phyloP scores from a whole-genome alignment of 2,329 filamentous ascomycete genomes.

The Pestalotiopsis fici region DNA sequence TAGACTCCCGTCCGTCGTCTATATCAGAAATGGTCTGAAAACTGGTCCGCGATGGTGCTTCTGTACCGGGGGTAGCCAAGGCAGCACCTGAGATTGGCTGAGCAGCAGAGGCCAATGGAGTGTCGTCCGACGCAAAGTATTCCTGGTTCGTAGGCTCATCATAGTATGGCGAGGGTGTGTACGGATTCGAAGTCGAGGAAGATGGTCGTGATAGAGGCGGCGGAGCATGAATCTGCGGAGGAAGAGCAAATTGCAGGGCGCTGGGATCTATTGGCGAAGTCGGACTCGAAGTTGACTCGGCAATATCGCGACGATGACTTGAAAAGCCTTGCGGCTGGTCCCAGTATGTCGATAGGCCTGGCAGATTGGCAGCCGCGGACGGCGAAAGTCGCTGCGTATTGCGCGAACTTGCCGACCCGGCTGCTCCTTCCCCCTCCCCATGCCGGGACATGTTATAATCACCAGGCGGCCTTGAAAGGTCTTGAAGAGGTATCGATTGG shows the following conservation, averaged over 20 bases:
- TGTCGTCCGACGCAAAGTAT: slow-evolving; percentile 57
- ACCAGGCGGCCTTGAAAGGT: slow-evolving; percentile 38
- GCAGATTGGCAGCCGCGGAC: slow-evolving; percentile 35
- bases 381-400: slow-evolving; percentile 18
- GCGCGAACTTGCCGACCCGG: slow-evolving; percentile 17
- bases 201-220: slow-evolving; percentile 25
- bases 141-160: slow-evolving; percentile 39
- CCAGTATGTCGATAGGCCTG: slow-evolving; percentile 55
- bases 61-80: slow-evolving; percentile 39
- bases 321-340: slow-evolving; percentile 44
- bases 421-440: slow-evolving; percentile 21
- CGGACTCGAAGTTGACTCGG: slow-evolving; percentile 34
- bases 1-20: slow-evolving; percentile 54
- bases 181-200: slow-evolving; percentile 27
- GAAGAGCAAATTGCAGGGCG: slow-evolving; percentile 55
- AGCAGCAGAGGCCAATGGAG: slow-evolving; percentile 57
- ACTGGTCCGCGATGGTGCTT: slow-evolving; percentile 50
- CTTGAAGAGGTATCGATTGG: slow-evolving; percentile 73
- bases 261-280: slow-evolving; percentile 55
- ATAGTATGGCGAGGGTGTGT: slow-evolving; percentile 40
- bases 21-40: slow-evolving; percentile 58
- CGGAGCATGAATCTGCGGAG: slow-evolving; percentile 48
- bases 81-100: slow-evolving; percentile 56
- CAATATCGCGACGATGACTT: slow-evolving; percentile 34
- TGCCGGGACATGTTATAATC: slow-evolving; percentile 7